A percentile compares a stretch with the other conserved stretches of the same genome.
Evolutionary conservation across 768 basidiomycete genomes (phyloP).

Genomic region (Amanita exitialis): DNA sequence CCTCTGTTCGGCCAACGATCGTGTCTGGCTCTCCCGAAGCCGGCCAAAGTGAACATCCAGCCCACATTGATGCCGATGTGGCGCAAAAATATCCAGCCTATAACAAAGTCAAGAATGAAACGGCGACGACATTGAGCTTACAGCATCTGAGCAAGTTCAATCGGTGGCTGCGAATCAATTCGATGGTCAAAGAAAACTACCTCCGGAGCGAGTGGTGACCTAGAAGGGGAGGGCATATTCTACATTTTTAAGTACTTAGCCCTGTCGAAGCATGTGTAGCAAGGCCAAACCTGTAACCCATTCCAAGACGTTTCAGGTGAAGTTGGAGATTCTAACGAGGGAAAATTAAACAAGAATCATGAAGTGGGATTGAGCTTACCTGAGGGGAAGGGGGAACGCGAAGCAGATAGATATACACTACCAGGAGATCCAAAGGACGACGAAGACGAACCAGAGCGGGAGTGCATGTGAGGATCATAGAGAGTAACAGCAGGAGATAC

Average conservation of each 20-base stretch:
- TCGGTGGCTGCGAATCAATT: conserved; percentile 34
- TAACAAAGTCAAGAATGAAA: conserved; percentile 7
- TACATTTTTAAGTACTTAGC: conserved; percentile 11
- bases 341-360: not conserved
- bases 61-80: conserved; percentile 68
- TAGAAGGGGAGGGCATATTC: conserved; percentile 39
- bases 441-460: conserved; percentile 43
- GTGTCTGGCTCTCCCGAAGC: conserved; percentile 49
- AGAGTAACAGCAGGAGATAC: conserved; percentile 57
- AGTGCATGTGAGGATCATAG: conserved; percentile 55
- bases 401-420: conserved; percentile 39
- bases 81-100: conserved; percentile 67
- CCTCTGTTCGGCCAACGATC: conserved; percentile 47
- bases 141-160: conserved; percentile 61
- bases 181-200: conserved; percentile 43
- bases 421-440: conserved; percentile 46
- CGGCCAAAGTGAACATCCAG: conserved; percentile 60
- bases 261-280: not conserved
- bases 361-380: conserved; percentile 22
- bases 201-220: conserved; percentile 36
- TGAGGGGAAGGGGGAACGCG: conserved; percentile 50
- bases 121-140: conserved; percentile 21
- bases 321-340: conserved; percentile 27
- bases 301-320: conserved; percentile 47
- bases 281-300: not conserved